phyloP scores from a whole-genome alignment of 805 yeast species.

The Nematodospora valgi region DNA sequence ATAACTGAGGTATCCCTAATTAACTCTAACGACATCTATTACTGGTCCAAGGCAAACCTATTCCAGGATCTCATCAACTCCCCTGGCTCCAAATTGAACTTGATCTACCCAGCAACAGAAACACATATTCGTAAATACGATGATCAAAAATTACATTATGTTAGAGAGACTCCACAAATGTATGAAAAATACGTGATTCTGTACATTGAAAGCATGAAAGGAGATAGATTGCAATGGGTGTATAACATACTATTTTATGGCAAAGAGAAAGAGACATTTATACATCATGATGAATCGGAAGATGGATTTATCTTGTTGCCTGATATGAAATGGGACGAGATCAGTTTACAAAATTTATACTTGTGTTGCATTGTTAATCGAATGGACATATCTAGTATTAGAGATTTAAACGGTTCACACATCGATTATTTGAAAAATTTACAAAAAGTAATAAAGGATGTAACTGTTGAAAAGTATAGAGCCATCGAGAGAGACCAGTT shows the following conservation, averaged over 20 bases:
- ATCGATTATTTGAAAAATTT: constrained; percentile 54
- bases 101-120: constrained; percentile 87
- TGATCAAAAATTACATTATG: constrained; percentile 55
- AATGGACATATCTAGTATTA: constrained; percentile 62
- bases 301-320: constrained; percentile 77
- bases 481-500: constrained; percentile 54
- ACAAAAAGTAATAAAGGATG: constrained; percentile 40
- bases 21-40: constrained; percentile 78
- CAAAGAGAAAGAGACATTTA: constrained; percentile 80
- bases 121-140: constrained; percentile 77
- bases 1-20: constrained; percentile 30
- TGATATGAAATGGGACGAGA: constrained; percentile 95
- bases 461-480: constrained; percentile 37
- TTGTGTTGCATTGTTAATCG: constrained; percentile 73
- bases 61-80: constrained; percentile 40
- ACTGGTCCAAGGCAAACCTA: constrained; percentile 67
- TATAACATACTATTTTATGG: constrained; percentile 76
- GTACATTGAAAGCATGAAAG: constrained; percentile 71
- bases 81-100: constrained; percentile 68
- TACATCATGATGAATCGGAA: constrained; percentile 58
- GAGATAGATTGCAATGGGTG: constrained; percentile 86
- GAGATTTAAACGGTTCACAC: constrained; percentile 67
- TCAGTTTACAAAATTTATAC: constrained; percentile 65
- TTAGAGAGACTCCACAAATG: constrained; percentile 78
- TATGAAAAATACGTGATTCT: constrained; percentile 65